Percentiles rank a stretch among this genome's conserved stretches.
These are phyloP conservation scores for Xylaria sp. DNA, from an alignment of 2,329 filamentous ascomycete species.

Conservation along the genomic window DNA sequence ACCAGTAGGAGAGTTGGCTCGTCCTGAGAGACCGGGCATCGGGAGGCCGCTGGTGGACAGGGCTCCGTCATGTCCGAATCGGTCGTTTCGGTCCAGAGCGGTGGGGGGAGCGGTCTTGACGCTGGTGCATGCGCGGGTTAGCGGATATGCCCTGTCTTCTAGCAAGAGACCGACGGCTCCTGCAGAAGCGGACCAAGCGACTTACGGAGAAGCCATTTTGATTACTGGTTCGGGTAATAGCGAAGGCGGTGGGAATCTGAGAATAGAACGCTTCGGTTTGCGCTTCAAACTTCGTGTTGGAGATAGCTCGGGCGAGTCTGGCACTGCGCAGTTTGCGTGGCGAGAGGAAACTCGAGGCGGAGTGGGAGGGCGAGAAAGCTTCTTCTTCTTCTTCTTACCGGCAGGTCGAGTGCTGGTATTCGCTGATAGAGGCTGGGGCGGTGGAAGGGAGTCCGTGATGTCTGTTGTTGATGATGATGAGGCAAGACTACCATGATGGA, in stretches of 20 bases:
- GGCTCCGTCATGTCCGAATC: conserved; percentile 30
- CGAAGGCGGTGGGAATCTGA: conserved; percentile 36
- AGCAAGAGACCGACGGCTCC: background rate
- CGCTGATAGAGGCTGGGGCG: conserved; percentile 18
- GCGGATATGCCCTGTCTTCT: background rate
- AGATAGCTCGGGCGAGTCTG: conserved; percentile 20
- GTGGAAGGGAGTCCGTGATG: conserved; percentile 31
- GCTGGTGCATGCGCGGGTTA: conserved; percentile 35
- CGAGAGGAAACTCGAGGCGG: conserved; percentile 44
- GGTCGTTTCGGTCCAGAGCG: conserved; percentile 34
- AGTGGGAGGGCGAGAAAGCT: conserved; percentile 36
- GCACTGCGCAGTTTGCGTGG: conserved; percentile 25
- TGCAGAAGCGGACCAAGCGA: background rate
- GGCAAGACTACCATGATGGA: conserved; percentile 30
- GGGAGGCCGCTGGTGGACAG: conserved; percentile 37
- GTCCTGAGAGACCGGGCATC: conserved; percentile 48
- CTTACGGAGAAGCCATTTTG: conserved; percentile 48
- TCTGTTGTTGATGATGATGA: conserved; percentile 33
- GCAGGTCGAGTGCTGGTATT: conserved; percentile 24
- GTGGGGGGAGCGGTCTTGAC: conserved; percentile 41
- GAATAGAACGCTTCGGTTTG: conserved; percentile 43
- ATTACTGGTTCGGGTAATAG: background rate
- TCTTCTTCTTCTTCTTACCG: conserved; percentile 32
- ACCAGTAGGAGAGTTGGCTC: conserved; percentile 48
- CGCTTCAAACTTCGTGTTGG: conserved; percentile 38